These are phyloP conservation scores for Crucihimalaya himalaica DNA, from an alignment of 345 rosid genomes.

Conservation along the genomic window DNA sequence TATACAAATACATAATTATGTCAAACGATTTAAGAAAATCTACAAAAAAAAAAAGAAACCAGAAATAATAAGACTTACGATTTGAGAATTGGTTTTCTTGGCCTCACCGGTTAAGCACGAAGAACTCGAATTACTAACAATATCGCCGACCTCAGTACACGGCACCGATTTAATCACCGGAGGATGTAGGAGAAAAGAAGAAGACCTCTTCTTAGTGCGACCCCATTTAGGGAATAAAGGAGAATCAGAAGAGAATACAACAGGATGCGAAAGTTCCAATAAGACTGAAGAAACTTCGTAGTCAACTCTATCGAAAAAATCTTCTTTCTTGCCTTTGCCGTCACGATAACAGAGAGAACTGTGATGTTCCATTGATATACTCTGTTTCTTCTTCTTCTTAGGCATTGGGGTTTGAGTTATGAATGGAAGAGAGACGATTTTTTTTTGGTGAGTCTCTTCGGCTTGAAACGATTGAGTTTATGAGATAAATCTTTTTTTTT, in stretches of 20 bases:
- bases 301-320: background rate
- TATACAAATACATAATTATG: background rate
- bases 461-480: slow-evolving; percentile 25
- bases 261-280: slow-evolving; percentile 33
- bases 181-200: background rate
- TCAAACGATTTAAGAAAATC: background rate
- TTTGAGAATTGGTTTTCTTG: slow-evolving; percentile 15
- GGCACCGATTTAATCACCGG: slow-evolving; percentile 10
- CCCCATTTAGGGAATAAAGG: slow-evolving; percentile 27
- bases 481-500: slow-evolving; percentile 26
- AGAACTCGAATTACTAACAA: slow-evolving; percentile 27
- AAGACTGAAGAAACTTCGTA: slow-evolving; percentile 32
- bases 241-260: slow-evolving; percentile 22
- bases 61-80: slow-evolving; percentile 8
- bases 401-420: background rate
- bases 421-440: background rate
- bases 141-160: slow-evolving; percentile 8
- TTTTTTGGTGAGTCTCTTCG: background rate
- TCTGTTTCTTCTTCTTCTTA: slow-evolving; percentile 21
- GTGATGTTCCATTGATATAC: slow-evolving; percentile 5
- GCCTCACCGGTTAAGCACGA: slow-evolving; percentile 40
- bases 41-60: too few relatives aligned
- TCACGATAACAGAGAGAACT: slow-evolving; percentile 3
- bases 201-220: slow-evolving; percentile 29
- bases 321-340: background rate